Evolutionary conservation across 768 basidiomycete genomes (phyloP), one percentile per base, ranked within the genome.

Genomic region (Amanita inopinata): DNA sequence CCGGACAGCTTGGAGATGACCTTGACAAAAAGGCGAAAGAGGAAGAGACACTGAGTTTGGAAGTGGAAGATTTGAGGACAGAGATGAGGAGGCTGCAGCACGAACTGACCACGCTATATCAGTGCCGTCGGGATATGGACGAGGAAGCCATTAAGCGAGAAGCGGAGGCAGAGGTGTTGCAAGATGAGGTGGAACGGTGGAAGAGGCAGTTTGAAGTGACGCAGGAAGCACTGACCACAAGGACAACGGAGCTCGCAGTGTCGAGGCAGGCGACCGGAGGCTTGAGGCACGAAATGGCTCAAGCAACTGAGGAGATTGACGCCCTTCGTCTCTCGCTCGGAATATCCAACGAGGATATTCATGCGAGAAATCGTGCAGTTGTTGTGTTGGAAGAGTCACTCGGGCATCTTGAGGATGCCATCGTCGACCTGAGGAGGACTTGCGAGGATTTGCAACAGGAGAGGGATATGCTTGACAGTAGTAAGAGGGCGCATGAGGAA

Each of bases 151-250:
- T 17, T 2, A 25, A 30, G 22, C 24, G 14, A 9, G 38, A 28
- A 15, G 6, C 14, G 4, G 30, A 25, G 22, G 47, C 19, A 38
- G 46, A 47, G 34, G 42, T 10, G 14, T 37, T 45, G 38, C 42
- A n/a, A 38, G 51, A 44, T 37, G 52, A 53, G 47, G 27, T 49
- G 40, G 40, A 42, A 12, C 45, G 36, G 12, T 38, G 45, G 50
- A 52, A 35, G 42, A 51, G 28, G 12, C 37, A 27, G 38, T 27
- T 54, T 28, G 40, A 46, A 32, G 49, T 48, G 8, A 42, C 49
- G 25, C 47, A 46, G 33, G 43, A 33, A 32, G 28, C 14, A 17
- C 36, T 57, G 31, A 30, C 24, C 6, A 25, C 15, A 25, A 39
- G n/a, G 11, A 9, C 7, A 5, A 17, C 14, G 38, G 38, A 39